Evolutionary conservation across 371 early-diverging fungal genomes (phyloP).

Genomic region (Mucor piriformis): DNA sequence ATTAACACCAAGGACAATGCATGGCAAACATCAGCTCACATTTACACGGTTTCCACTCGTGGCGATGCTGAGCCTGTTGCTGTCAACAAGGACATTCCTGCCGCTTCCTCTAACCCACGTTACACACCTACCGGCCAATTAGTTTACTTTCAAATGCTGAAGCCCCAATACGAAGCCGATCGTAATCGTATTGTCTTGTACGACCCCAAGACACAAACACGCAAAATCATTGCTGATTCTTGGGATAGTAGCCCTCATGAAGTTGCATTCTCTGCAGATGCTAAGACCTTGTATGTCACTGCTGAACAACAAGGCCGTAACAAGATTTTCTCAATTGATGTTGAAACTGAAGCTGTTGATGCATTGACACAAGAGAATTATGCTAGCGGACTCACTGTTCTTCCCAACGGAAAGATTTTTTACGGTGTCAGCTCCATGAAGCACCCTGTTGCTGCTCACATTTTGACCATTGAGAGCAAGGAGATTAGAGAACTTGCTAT

Average conservation of each 20-base stretch:
- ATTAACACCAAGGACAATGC: slow-evolving; percentile 64
- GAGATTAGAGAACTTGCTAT: slow-evolving; percentile 14
- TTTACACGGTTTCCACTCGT: slow-evolving; percentile 66
- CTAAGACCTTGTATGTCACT: slow-evolving; percentile 53
- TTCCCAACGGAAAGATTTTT: slow-evolving; percentile 43
- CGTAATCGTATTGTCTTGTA: slow-evolving; percentile 72
- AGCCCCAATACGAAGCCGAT: slow-evolving; percentile 78
- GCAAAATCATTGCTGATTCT: slow-evolving; percentile 43
- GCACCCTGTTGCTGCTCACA: slow-evolving; percentile 50
- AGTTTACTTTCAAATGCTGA: slow-evolving; percentile 77
- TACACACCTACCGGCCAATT: slow-evolving; percentile 70
- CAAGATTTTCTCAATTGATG: slow-evolving; percentile 58
- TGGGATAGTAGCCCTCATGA: slow-evolving; percentile 73
- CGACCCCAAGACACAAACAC: slow-evolving; percentile 43
- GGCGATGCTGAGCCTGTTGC: slow-evolving; percentile 46
- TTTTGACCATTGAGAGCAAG: slow-evolving; percentile 32
- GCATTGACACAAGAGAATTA: slow-evolving; percentile 58
- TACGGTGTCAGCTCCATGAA: slow-evolving; percentile 52
- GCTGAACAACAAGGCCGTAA: slow-evolving; percentile 65
- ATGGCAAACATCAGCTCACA: slow-evolving; percentile 77
- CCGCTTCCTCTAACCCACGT: slow-evolving; percentile 66
- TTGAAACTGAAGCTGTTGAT: slow-evolving; percentile 46
- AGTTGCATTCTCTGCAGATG: slow-evolving; percentile 59
- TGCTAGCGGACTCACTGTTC: slow-evolving; percentile 43
- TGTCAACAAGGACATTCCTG: slow-evolving; percentile 61